These are phyloP conservation scores for Zymoseptoria brevis DNA, from an alignment of 2,329 filamentous ascomycete genomes.

Conservation along the genomic window DNA sequence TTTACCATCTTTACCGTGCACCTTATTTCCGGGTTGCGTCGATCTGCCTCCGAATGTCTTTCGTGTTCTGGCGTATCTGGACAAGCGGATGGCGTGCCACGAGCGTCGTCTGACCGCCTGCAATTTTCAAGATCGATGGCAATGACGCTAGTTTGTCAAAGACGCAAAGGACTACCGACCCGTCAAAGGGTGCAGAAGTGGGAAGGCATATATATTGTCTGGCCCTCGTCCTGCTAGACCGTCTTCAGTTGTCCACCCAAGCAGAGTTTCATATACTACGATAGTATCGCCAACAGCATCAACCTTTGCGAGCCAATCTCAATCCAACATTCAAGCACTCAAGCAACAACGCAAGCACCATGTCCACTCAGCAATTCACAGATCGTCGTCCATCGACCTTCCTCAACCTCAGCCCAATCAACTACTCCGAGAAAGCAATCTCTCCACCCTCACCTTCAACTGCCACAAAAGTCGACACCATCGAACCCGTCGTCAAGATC, in stretches of 20 bases:
- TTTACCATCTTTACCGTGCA: background rate
- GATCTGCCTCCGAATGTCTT: background rate
- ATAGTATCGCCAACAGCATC: background rate
- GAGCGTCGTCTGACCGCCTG: slow-evolving; percentile 1
- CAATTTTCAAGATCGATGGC: slow-evolving; percentile 1
- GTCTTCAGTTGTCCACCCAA: background rate
- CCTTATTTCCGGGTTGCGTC: background rate
- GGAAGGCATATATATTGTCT: slow-evolving; percentile 2
- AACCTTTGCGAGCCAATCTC: background rate
- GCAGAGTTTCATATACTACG: background rate
- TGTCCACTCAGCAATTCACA: slow-evolving; percentile 3
- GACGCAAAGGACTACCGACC: background rate
- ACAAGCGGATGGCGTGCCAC: slow-evolving; percentile 10
- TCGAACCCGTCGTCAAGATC: slow-evolving; percentile 12
- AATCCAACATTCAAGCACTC: background rate
- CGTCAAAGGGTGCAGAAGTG: slow-evolving; percentile 1
- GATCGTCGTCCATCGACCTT: slow-evolving; percentile 14
- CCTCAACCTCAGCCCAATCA: slow-evolving; percentile 14
- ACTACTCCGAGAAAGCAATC: slow-evolving; percentile 11
- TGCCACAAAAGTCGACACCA: background rate
- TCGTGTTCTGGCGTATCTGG: background rate
- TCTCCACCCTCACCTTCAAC: slow-evolving; percentile 7
- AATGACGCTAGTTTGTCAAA: background rate
- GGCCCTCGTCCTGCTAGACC: background rate
- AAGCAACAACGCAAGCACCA: slow-evolving; percentile 4